Evolutionary conservation across 208 protist species (phyloP), one percentile per base, ranked within the genome.

Genomic region (Leishmania major): DNA sequence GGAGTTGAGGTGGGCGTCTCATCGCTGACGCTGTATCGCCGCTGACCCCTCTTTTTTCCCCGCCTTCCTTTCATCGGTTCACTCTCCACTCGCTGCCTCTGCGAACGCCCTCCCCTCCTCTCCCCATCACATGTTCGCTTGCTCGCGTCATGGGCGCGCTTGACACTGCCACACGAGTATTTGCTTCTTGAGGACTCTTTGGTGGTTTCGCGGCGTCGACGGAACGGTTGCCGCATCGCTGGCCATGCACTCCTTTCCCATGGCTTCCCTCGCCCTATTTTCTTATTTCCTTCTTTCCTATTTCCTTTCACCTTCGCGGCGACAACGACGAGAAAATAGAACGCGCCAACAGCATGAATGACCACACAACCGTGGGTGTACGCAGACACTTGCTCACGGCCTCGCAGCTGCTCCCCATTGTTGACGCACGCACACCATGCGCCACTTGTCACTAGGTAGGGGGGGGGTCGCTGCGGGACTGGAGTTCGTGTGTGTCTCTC

Each of bases 61-160:
- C 45, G 2, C 69, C 43, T 53, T 55, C 55, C 72, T 75, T 78
- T 55, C 51, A 17, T 53, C 10, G 37, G 4, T 80, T 66, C 35
- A 22, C 47, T 74, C 70, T 37, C 57, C 19, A 62, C 31, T 19
- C 45, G 72, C 22, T 57, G n/a, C 37, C 74, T 31, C 62, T 40
- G 25, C 28, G 22, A 53, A 55, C 45, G 45, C n/a, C 28, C 70
- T 49, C 22, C 2, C 70, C 49, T 15, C 25, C 51, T 75, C 28
- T 22, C 59, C 19, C 64, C 72, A 13, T 79, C 66, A 49, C 60
- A 75, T 35, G 28, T 79, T 59, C 80, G 74, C 43, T 31, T 78
- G 35, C 45, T 55, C 51, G 66, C 28, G 70, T 11, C 7, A 74
- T 53, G 70, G 6, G 19, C 11, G 10, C 28, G 70, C 25, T 74